Evolutionary conservation across 2,329 filamentous ascomycete species (phyloP).

Genomic region (Onygenales sp.): DNA sequence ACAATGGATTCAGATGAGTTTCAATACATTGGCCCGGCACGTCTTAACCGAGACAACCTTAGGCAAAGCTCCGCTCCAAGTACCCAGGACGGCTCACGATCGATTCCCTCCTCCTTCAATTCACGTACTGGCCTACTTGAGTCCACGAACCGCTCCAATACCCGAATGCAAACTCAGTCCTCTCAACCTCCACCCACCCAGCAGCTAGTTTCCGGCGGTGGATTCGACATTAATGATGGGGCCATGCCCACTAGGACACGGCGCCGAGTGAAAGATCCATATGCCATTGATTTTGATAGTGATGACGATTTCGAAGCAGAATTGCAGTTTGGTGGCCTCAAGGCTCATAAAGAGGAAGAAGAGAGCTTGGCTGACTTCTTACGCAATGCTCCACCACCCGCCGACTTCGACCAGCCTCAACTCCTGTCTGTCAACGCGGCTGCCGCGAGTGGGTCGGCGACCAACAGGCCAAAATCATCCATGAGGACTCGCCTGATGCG

Average conservation of each 20-base stretch:
- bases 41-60: slow-evolving; percentile 19
- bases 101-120: slow-evolving; percentile 56
- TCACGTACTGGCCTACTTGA: slow-evolving; percentile 63
- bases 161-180: slow-evolving; percentile 12
- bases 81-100: slow-evolving; percentile 45
- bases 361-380: slow-evolving; percentile 42
- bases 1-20: slow-evolving; percentile 80
- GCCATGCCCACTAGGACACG: slow-evolving; percentile 58
- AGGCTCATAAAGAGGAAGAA: slow-evolving; percentile 29
- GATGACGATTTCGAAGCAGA: slow-evolving; percentile 58
- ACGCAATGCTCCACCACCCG: slow-evolving; percentile 34
- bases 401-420: slow-evolving; percentile 20
- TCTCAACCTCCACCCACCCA: slow-evolving; percentile 10
- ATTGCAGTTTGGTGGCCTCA: slow-evolving; percentile 24
- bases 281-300: slow-evolving; percentile 72
- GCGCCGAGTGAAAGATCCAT: slow-evolving; percentile 74
- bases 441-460: neutral
- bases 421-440: slow-evolving; percentile 19
- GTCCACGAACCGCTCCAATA: slow-evolving; percentile 23
- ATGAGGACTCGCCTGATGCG: slow-evolving; percentile 30
- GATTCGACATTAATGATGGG: neutral
- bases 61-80: slow-evolving; percentile 31
- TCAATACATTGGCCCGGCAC: slow-evolving; percentile 22
- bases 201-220: neutral
- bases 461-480: slow-evolving; percentile 10